These are phyloP conservation scores for Zygosaccharomyces sapae DNA, from an alignment of 1,139 yeast species.

Conservation along the genomic window DNA sequence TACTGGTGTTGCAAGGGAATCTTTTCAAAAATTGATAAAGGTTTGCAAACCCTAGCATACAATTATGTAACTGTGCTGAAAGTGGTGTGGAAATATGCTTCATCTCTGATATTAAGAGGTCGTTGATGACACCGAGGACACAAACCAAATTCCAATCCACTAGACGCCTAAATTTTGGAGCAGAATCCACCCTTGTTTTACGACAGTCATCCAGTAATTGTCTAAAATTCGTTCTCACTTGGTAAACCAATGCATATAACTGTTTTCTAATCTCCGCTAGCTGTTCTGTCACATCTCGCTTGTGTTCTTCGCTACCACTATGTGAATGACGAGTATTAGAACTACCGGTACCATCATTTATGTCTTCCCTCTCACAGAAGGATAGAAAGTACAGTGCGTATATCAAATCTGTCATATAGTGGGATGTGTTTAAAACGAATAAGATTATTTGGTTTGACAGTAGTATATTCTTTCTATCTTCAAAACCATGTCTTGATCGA, in stretches of 20 bases:
- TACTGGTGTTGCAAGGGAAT: slow-evolving; percentile 22
- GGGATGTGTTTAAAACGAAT: slow-evolving; percentile 23
- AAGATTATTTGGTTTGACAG: slow-evolving; percentile 20
- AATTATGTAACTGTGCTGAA: slow-evolving; percentile 20
- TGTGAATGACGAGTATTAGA: background rate
- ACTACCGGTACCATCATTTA: slow-evolving; percentile 5
- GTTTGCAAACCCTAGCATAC: slow-evolving; percentile 24
- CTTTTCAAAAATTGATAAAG: slow-evolving; percentile 20
- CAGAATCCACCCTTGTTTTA: slow-evolving; percentile 11
- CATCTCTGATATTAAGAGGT: slow-evolving; percentile 13
- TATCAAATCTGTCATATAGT: slow-evolving; percentile 26
- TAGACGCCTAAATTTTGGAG: slow-evolving; percentile 13
- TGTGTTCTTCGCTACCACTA: slow-evolving; percentile 7
- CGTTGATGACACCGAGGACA: slow-evolving; percentile 13
- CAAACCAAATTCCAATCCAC: slow-evolving; percentile 13
- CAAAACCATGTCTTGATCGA: slow-evolving; percentile 2
- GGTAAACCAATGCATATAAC: slow-evolving; percentile 12
- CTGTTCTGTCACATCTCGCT: slow-evolving; percentile 9
- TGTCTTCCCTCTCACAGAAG: slow-evolving; percentile 10
- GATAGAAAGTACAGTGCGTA: slow-evolving; percentile 21
- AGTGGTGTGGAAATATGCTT: slow-evolving; percentile 9
- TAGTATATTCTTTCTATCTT: slow-evolving; percentile 13
- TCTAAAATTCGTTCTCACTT: slow-evolving; percentile 11
- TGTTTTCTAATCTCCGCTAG: slow-evolving; percentile 13
- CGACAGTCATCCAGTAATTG: slow-evolving; percentile 12